Evolutionary conservation across 1,284 basidiomycete species (phyloP).

Genomic region (Cryptococcus jaspeensis): DNA sequence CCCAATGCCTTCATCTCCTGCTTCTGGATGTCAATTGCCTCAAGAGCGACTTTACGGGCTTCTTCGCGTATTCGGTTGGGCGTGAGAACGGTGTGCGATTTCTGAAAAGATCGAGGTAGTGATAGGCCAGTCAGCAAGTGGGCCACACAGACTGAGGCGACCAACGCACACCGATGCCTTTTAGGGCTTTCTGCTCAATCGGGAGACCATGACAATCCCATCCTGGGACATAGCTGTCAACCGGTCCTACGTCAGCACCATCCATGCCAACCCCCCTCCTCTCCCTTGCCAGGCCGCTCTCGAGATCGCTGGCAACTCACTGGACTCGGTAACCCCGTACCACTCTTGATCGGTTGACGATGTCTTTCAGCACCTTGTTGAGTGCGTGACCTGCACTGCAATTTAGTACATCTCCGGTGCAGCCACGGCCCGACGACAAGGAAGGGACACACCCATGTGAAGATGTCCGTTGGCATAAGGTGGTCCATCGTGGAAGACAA

Average conservation of each 20-base stretch:
- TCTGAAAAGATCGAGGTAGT: conserved; percentile 21
- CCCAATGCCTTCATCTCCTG: conserved; percentile 78
- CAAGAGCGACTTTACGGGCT: conserved; percentile 70
- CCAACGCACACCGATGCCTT: conserved; percentile 72
- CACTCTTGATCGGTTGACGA: conserved; percentile 87
- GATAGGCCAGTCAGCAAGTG: background rate
- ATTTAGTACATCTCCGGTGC: background rate
- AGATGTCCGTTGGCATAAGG: conserved; percentile 96
- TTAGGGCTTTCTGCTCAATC: conserved; percentile 88
- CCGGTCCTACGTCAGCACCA: background rate
- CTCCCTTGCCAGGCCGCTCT: background rate
- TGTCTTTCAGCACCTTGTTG: conserved; percentile 96
- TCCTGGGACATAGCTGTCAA: conserved; percentile 79
- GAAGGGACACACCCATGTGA: conserved; percentile 75
- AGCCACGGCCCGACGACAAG: background rate
- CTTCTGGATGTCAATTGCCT: conserved; percentile 75
- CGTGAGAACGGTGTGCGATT: conserved; percentile 56
- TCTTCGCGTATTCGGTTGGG: conserved; percentile 67
- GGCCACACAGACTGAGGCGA: too few species aligned
- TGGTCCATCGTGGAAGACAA: conserved; percentile 92
- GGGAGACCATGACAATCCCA: conserved; percentile 99
- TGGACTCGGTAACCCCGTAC: conserved; percentile 75
- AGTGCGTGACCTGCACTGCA: conserved; percentile 76
- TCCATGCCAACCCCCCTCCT: too few species aligned
- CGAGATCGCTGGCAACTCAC: conserved; percentile 56